Conservation (phyloP, 164 flowering plant species). For the Akebia trifoliata region DNA sequence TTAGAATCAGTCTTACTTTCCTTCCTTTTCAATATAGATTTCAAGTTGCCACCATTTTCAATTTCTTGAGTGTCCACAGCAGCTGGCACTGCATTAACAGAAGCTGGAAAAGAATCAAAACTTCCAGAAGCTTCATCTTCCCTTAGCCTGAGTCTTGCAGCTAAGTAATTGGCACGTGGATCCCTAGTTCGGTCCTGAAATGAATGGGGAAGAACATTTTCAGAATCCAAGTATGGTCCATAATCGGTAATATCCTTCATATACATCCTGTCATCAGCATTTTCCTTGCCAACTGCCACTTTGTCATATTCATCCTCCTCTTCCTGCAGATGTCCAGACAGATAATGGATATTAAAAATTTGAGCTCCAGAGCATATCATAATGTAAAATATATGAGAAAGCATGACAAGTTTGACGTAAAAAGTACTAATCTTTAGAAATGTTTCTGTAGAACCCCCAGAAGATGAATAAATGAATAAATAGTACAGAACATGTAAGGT, state of each 20-base stretch:
- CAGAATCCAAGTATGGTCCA: constrained; percentile 26
- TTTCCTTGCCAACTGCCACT: constrained; percentile 69
- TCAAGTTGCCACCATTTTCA: constrained; percentile 35
- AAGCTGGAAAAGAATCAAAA: constrained; percentile 26
- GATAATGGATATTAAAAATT: neutral
- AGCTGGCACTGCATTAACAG: constrained; percentile 16
- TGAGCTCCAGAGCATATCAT: neutral
- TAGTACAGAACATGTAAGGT: too few species aligned
- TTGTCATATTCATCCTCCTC: constrained; percentile 92
- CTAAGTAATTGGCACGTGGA: constrained; percentile 73
- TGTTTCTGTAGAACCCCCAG: neutral
- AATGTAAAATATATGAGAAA: neutral
- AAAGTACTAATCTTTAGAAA: neutral
- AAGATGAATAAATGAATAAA: too few species aligned
- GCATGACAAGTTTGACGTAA: neutral
- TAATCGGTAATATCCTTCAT: constrained; percentile 49
- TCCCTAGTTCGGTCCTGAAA: constrained; percentile 41
- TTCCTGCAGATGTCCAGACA: constrained; percentile 42
- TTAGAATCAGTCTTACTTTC: constrained; percentile 33
- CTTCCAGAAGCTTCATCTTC: constrained; percentile 57
- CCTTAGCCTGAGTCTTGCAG: constrained; percentile 63
- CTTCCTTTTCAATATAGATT: constrained; percentile 75
- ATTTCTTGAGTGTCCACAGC: constrained; percentile 10
- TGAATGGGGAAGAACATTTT: constrained; percentile 41
- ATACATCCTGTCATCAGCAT: constrained; percentile 52